A percentile compares a stretch with the other conserved stretches of the same genome.
Evolutionary conservation across 139 green algal genomes (phyloP).

Genomic region (Trebouxia sp.): DNA sequence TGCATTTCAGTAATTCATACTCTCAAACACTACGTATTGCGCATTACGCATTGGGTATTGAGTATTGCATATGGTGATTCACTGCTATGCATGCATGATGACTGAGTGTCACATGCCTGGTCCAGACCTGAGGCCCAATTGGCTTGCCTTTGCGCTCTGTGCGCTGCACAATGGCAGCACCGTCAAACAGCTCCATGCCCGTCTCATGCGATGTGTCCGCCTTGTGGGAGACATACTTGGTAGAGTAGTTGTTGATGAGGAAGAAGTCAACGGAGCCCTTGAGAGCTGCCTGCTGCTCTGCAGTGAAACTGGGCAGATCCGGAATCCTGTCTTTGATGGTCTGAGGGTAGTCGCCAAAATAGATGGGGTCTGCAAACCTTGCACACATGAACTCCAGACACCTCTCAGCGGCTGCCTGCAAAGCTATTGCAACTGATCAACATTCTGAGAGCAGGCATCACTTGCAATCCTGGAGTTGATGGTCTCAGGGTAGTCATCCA

Average conservation of each 20-base stretch:
- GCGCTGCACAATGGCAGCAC: neutral
- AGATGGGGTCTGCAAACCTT: constrained; percentile 57
- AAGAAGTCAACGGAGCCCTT: constrained; percentile 61
- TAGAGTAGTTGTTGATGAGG: constrained; percentile 62
- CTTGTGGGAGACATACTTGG: constrained; percentile 25
- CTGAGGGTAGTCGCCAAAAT: constrained; percentile 51
- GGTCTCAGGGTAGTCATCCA: constrained; percentile 49
- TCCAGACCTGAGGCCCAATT: constrained; percentile 20
- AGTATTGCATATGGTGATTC: no score
- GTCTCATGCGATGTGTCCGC: neutral
- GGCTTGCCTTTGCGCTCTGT: neutral
- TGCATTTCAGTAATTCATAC: no score
- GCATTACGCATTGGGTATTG: no score
- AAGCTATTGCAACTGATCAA: constrained; percentile 44
- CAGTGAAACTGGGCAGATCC: constrained; percentile 48
- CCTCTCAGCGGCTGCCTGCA: constrained; percentile 40
- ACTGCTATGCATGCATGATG: no score
- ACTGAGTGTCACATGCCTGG: neutral
- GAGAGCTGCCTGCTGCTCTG: constrained; percentile 44
- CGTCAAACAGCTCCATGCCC: constrained; percentile 21
- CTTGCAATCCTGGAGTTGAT: constrained; percentile 1
- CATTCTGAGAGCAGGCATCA: neutral
- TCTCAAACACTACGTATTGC: no score
- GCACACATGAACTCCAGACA: constrained; percentile 44
- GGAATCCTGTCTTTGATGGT: constrained; percentile 26